Percentiles rank a stretch among this genome's conserved stretches.
Conservation (phyloP, 192 early-diverging fungal species). For the Rhizophagus sp. region DNA sequence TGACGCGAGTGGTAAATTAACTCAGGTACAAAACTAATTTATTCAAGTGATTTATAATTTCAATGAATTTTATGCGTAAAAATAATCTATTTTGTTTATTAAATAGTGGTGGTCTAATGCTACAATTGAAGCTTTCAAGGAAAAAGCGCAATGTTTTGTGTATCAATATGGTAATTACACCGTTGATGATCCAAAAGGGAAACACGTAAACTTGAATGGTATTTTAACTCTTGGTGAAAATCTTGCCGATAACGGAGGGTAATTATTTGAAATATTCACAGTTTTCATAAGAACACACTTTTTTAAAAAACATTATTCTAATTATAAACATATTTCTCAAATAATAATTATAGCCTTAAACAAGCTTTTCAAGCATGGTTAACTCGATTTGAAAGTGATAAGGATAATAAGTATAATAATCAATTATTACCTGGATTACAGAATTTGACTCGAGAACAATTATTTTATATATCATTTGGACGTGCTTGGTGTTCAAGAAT, state of each 20-base stretch:
- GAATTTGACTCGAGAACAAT: constrained; percentile 56
- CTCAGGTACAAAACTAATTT: constrained; percentile 31
- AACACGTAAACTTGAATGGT: constrained; percentile 52
- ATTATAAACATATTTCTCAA: constrained; percentile 24
- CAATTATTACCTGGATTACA: constrained; percentile 48
- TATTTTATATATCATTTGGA: constrained; percentile 70
- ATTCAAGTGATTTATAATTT: neutral
- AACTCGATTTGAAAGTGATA: constrained; percentile 30
- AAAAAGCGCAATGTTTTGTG: constrained; percentile 60
- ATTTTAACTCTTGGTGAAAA: constrained; percentile 64
- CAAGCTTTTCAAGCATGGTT: constrained; percentile 38
- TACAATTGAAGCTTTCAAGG: constrained; percentile 55
- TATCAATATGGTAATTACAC: constrained; percentile 63
- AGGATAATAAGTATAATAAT: constrained; percentile 1
- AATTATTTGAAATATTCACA: neutral
- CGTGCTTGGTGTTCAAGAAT: constrained; percentile 65
- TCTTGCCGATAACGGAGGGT: constrained; percentile 72
- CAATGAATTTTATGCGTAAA: neutral
- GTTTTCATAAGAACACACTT: too few relatives aligned
- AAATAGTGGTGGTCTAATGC: constrained; percentile 73
- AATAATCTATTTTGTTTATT: neutral
- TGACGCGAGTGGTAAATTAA: constrained; percentile 53
- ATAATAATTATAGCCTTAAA: constrained; percentile 40
- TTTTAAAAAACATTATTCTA: neutral
- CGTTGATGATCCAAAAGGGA: constrained; percentile 44